Percentiles rank a stretch among this genome's conserved stretches.
Conservation (phyloP, 345 rosid species). For the Ceriops tagal region DNA sequence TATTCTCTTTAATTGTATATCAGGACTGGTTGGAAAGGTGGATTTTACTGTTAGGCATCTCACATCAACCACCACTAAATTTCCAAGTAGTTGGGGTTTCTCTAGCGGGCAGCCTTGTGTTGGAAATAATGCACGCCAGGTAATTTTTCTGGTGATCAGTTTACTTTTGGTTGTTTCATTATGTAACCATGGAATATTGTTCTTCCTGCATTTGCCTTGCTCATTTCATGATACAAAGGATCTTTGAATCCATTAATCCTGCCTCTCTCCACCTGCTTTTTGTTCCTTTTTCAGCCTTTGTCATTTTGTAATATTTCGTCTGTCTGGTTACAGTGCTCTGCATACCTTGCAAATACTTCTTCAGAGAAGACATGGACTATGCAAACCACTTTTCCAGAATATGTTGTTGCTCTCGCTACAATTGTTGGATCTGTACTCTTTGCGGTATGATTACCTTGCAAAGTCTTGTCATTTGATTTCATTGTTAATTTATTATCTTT, state of each 20-base stretch:
- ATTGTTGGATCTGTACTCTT: slow-evolving; percentile 96
- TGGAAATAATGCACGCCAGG: slow-evolving; percentile 61
- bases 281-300: slow-evolving; percentile 1
- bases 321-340: slow-evolving; percentile 61
- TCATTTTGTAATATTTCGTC: slow-evolving; percentile 4
- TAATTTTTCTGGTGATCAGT: slow-evolving; percentile 22
- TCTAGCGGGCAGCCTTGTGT: slow-evolving; percentile 63
- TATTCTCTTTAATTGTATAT: slow-evolving; percentile 19
- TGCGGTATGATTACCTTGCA: slow-evolving; percentile 47
- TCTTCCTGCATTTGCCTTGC: not conserved
- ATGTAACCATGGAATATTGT: not conserved
- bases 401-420: slow-evolving; percentile 96
- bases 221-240: not conserved
- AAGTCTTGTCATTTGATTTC: slow-evolving; percentile 1
- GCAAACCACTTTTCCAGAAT: slow-evolving; percentile 94
- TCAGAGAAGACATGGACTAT: slow-evolving; percentile 97
- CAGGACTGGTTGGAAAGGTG: slow-evolving; percentile 92
- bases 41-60: slow-evolving; percentile 96
- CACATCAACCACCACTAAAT: slow-evolving; percentile 63
- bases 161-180: not conserved
- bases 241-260: slow-evolving; percentile 11
- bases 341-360: slow-evolving; percentile 57
- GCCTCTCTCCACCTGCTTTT: not conserved
- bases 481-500: not conserved
- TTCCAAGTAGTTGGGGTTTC: slow-evolving; percentile 68